Percentiles rank a stretch among this genome's conserved stretches.
Conservation (phyloP, 73 alveolate species). For the Stentor roeselii region DNA sequence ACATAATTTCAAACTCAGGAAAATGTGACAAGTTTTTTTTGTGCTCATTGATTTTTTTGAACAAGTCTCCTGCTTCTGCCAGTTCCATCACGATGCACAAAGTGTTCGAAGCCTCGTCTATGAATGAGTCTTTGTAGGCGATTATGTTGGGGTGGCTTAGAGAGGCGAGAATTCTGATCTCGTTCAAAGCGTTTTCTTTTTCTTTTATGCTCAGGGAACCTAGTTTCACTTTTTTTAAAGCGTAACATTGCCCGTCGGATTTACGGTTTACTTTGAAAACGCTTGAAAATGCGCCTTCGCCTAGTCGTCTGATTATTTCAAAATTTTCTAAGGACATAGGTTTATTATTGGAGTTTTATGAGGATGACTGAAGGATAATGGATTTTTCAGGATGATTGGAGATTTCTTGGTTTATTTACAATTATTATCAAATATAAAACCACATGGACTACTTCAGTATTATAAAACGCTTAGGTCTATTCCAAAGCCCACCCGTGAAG, state of each 20-base stretch:
- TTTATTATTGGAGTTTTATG: no score
- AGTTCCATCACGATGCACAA: constrained; percentile 94
- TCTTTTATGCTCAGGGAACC: constrained; percentile 39
- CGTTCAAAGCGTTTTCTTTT: constrained; percentile 68
- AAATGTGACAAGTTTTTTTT: constrained; percentile 36
- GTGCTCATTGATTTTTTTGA: constrained; percentile 51
- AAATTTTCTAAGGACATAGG: constrained; percentile 37
- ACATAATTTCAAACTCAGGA: constrained; percentile 85
- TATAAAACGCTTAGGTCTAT: no score
- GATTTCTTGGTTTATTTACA: no score
- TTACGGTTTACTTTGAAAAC: constrained; percentile 16
- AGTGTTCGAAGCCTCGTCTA: constrained; percentile 76
- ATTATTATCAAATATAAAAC: no score
- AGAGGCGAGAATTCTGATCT: constrained; percentile 59
- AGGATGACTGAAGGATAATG: no score
- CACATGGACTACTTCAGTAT: no score
- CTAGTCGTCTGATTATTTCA: constrained; percentile 45
- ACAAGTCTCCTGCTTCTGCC: constrained; percentile 95
- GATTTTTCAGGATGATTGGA: no score
- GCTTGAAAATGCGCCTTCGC: constrained; percentile 55
- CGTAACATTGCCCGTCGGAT: constrained; percentile 17
- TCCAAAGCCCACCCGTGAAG: no score
- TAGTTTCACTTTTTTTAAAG: constrained; percentile 22
- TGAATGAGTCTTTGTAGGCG: constrained; percentile 79
- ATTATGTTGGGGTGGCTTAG: constrained; percentile 90